Base-by-base conservation (phyloP, 2,329 filamentous ascomycete species). In the Colletotrichum sp. region DNA sequence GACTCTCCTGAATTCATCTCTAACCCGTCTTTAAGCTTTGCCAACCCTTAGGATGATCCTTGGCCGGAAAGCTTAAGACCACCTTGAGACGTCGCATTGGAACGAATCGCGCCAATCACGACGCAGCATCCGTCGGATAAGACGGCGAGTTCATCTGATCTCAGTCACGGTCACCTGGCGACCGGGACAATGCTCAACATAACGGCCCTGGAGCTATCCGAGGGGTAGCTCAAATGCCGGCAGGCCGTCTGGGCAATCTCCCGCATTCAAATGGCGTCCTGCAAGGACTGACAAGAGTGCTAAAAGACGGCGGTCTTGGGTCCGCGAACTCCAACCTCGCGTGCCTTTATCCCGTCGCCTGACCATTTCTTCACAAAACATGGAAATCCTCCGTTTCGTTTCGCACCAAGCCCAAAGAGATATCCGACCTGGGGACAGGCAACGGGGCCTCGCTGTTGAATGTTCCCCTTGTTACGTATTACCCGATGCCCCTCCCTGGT, bases 121-220 rank as follows among this genome's bases (percentile, higher is more conserved):
- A 28, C 7, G 8, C 30, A 26, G 18, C 7, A 12, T 12, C 8
- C 15, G 15, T 16, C 57, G 66, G 44, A 57, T 36, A 24, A 59
- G 67, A 32, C 67, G 60, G 67, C 72, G 21, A 26, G 72, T 74
- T 74, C 72, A 74, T 74, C 66, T 71, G 72, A 75, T 74, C 57
- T n/a, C 36, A 63, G 18, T 44, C 66, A 12, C 15, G 24, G 15
- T 13, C 44, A 21, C 44, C 44, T 52, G n/a, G 44, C 44, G n/a
- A 52, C 44, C 4, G n/a, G 44, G 44, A 21, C n/a, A 52, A 52
- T 52, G 2, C 2, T 2, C 44, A 24, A 52, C 44, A 52, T 8
- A 52, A 21, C 2, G 44, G n/a, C n/a, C 10, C 18, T 49, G 44
- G 44, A 13, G 12, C 60, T 44, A n/a, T 21, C 3, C 30, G 9